Evolutionary conservation across 768 basidiomycete species (phyloP).

Genomic region (Gloeophyllum trabeum): DNA sequence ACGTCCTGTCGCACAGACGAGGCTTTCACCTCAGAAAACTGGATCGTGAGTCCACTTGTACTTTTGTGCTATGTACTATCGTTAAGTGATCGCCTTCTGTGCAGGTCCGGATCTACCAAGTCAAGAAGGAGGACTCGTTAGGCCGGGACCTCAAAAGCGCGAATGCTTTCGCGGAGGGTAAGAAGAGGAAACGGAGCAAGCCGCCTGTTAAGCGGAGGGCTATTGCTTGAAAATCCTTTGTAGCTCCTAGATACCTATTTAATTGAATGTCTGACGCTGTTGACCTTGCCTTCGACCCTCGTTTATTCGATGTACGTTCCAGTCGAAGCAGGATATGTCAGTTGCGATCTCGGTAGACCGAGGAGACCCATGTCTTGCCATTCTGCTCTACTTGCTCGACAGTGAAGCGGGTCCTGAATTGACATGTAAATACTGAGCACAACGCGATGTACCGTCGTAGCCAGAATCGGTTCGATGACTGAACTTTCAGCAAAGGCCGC

Average conservation of each 20-base stretch:
- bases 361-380: neutral
- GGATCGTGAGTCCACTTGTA: constrained; percentile 54
- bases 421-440: too few relatives aligned
- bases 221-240: neutral
- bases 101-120: constrained; percentile 70
- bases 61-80: neutral
- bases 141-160: constrained; percentile 87
- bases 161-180: constrained; percentile 75
- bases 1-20: constrained; percentile 46
- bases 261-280: neutral
- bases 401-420: neutral
- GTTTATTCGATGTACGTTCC: neutral
- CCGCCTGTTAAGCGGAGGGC: constrained; percentile 54
- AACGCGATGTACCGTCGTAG: too few relatives aligned
- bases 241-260: neutral
- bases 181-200: constrained; percentile 72
- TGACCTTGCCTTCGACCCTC: neutral
- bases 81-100: neutral
- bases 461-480: too few relatives aligned
- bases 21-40: constrained; percentile 98
- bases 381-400: neutral
- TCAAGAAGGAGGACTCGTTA: constrained; percentile 87
- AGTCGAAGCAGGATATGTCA: neutral
- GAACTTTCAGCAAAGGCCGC: too few relatives aligned
- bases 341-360: neutral